Conservation (phyloP, 768 basidiomycete genomes). For the Aureoboletus auriporus region DNA sequence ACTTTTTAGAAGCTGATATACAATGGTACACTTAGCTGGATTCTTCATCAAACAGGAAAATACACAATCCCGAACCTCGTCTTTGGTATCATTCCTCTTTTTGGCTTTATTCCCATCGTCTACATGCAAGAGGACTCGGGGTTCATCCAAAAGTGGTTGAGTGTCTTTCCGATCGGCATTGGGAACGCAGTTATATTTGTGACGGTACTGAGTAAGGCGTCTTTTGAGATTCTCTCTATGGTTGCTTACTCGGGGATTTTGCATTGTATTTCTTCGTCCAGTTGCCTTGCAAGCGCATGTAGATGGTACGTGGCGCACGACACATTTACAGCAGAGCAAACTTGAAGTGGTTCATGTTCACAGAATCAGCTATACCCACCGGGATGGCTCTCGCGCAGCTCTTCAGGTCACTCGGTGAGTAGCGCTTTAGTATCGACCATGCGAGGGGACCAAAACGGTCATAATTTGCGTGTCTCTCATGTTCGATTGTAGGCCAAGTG, state of each 20-base stretch:
- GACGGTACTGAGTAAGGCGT: slow-evolving; percentile 8
- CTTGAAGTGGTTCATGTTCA: not conserved
- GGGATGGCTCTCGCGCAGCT: slow-evolving; percentile 9
- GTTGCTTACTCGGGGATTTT: not conserved
- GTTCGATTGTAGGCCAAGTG: slow-evolving; percentile 6
- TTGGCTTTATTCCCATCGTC: slow-evolving; percentile 9
- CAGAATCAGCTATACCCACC: not conserved
- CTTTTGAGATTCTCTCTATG: not conserved
- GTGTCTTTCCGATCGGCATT: slow-evolving; percentile 15
- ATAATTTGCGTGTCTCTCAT: no score
- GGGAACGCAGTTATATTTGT: slow-evolving; percentile 14
- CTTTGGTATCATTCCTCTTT: slow-evolving; percentile 11
- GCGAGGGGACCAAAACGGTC: no score
- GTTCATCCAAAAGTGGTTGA: slow-evolving; percentile 7
- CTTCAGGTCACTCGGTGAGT: slow-evolving; percentile 11
- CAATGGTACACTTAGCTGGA: slow-evolving; percentile 1
- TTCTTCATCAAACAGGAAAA: slow-evolving; percentile 10
- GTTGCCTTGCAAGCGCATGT: slow-evolving; percentile 14
- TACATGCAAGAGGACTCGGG: slow-evolving; percentile 7
- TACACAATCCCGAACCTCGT: slow-evolving; percentile 5
- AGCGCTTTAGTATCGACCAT: no score
- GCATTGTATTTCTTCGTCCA: not conserved
- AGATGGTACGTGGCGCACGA: not conserved
- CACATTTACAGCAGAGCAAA: not conserved
- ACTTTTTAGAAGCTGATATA: not conserved